phyloP scores from a whole-genome alignment of 164 flowering plant species.

The Akebia trifoliata region DNA sequence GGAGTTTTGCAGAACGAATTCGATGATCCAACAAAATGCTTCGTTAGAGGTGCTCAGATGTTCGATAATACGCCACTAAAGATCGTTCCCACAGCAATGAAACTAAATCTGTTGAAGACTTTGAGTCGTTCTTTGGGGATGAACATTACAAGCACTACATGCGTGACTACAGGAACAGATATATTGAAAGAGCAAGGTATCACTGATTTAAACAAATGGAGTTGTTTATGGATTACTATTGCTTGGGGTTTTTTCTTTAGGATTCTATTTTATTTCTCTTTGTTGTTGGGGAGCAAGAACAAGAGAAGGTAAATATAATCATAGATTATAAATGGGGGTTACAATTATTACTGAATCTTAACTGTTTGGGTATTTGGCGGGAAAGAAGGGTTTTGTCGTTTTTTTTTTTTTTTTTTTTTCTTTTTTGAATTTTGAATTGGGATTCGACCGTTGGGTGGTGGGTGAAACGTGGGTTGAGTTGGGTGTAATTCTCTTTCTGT shows the following conservation, averaged over 20 bases:
- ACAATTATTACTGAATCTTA: no score
- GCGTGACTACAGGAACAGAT: constrained; percentile 62
- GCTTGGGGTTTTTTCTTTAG: constrained; percentile 83
- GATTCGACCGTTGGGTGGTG: no score
- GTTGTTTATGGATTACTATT: constrained; percentile 58
- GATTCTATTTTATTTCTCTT: constrained; percentile 56
- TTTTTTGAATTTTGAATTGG: no score
- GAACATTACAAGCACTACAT: constrained; percentile 41
- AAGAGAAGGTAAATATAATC: constrained; percentile 64
- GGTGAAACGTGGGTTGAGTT: no score
- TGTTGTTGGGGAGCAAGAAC: constrained; percentile 72
- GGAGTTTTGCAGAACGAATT: constrained; percentile 77
- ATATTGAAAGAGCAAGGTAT: constrained; percentile 55
- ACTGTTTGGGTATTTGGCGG: no score
- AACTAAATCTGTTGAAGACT: constrained; percentile 38
- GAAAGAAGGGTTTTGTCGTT: no score
- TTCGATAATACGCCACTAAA: constrained; percentile 80
- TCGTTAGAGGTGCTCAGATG: constrained; percentile 67
- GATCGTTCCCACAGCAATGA: constrained; percentile 38
- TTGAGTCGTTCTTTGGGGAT: constrained; percentile 48
- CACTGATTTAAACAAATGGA: constrained; percentile 66
- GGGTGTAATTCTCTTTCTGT: no score
- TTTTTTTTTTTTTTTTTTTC: no score
- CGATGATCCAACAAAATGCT: constrained; percentile 51
- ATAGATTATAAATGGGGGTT: no score